Base-by-base conservation (phyloP, 2,329 filamentous ascomycete genomes). In the Ophiobolus disseminans region DNA sequence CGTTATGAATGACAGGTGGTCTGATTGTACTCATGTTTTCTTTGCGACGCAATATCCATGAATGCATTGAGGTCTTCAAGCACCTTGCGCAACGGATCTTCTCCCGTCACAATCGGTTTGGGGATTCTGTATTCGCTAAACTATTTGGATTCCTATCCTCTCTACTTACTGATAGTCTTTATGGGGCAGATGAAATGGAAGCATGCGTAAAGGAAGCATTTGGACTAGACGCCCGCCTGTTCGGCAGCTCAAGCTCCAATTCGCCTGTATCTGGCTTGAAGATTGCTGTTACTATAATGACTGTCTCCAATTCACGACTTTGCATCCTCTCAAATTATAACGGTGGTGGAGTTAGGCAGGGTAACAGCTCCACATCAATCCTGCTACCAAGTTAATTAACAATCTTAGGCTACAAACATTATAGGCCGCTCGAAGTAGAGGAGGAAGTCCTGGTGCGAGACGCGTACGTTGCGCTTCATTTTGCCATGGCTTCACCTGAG, bases 171-270 rank as follows among this genome's bases (percentile, higher is more conserved):
- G 25, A 47, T 48, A 53, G 49, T 50, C 41, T 62, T 30, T 40
- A 57, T 40, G 47, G 28, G 67, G 50, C 74, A 69, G 40, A 57
- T 55, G 25, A 74, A 62, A 41, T 70, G 68, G 57, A 78, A 72
- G 47, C 56, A 69, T 28, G 72, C 21, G 16, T 57, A 11, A 54
- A 50, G 32, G 28, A 37, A 16, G 17, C 13, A 22, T 37, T 21
- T 37, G 11, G 9, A 14, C 10, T n/a, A 11, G 4, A 37, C 13
- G 48, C 38, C 4, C 6, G 34, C 9, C 9, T 60, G 23, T 60
- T 60, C 37, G 10, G 53, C 8, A 45, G 25, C 5, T 22, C 6
- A n/a, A 13, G 22, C 31, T 43, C 49, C 9, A n/a, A 37, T 21
- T 6, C 14, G 3, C 4, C 10, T 20, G 49, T 45, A 5, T 58